phyloP scores from a whole-genome alignment of 2,329 filamentous ascomycete species.

The Claviceps sorghi region DNA sequence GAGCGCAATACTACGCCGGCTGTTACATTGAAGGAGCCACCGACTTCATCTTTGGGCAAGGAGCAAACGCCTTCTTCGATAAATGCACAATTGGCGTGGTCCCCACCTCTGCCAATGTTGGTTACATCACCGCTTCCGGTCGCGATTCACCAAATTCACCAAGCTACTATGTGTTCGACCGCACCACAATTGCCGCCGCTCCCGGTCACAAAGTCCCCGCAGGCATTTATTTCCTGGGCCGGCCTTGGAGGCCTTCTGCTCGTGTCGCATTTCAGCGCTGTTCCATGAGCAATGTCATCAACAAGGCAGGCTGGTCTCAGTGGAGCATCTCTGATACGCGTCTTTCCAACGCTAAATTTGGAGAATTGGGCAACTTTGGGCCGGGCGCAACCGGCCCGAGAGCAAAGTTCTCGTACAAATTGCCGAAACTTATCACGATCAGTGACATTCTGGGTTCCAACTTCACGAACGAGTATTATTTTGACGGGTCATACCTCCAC shows the following conservation, averaged over 20 bases:
- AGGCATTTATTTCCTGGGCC: neutral
- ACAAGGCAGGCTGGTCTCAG: neutral
- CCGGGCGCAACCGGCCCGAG: neutral
- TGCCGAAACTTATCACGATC: neutral
- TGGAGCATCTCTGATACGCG: neutral
- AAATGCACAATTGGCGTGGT: conserved; percentile 11
- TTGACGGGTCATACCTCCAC: neutral
- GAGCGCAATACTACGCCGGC: conserved; percentile 31
- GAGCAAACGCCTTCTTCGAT: conserved; percentile 27
- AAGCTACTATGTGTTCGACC: neutral
- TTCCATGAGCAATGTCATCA: neutral
- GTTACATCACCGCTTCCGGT: neutral
- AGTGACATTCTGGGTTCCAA: neutral
- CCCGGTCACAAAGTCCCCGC: neutral
- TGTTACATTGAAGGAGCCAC: conserved; percentile 31
- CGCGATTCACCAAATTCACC: neutral
- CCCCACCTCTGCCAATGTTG: neutral
- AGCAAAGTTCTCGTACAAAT: neutral
- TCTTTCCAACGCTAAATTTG: neutral
- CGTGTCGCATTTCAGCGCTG: neutral
- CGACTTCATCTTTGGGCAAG: conserved; percentile 26
- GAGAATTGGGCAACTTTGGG: neutral
- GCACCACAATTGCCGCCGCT: neutral
- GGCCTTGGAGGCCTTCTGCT: neutral
- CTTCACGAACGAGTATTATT: neutral